Base-by-base conservation (phyloP, 208 protist genomes). In the Trypanosoma rangeli region DNA sequence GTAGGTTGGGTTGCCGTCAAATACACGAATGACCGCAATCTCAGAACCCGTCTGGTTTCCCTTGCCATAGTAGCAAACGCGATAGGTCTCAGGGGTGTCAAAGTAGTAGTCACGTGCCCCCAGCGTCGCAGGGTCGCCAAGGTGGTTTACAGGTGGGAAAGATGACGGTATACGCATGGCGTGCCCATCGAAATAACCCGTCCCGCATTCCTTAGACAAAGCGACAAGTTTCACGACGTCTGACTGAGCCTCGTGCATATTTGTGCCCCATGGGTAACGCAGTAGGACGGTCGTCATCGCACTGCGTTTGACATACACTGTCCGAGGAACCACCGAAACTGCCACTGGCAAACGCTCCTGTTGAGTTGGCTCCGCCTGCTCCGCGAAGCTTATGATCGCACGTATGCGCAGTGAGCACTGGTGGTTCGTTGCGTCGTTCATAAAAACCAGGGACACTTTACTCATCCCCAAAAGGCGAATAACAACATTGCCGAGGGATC, bases 1-100 rank as follows among this genome's bases (percentile, higher is more conserved):
- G 73, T 91, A 91, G 5, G 76, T 55, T 0, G 76, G 76, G 77
- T 94, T 94, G 22, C 81, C 79, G 0, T 73, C 77, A 67, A 85
- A 94, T n/a, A 80, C 80, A 4, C 76, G 84, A 60, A 94, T 39
- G 31, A 83, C 54, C 5, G 79, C 84, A 29, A 94, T 44, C 69
- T 85, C 79, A 24, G 66, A 26, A 63, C 49, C 29, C 16, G 46
- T 18, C 3, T 31, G 33, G 20, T 35, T 55, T 26, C 42, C 49
- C 18, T 22, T 29, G 18, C 16, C 3, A n/a, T 70, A 63, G 73
- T 81, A 87, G 75, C 89, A 94, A 54, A 94, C 44, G 4, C 76
- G 72, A 68, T 84, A 90, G 12, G 69, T 78, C 20, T 82, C 78
- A 0, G 78, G 73, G 16, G 71, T 48, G 48, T 77, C 62, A 56